Base-by-base conservation (phyloP, 2,329 filamentous ascomycete genomes). In the Paraconiothyrium sp. region DNA sequence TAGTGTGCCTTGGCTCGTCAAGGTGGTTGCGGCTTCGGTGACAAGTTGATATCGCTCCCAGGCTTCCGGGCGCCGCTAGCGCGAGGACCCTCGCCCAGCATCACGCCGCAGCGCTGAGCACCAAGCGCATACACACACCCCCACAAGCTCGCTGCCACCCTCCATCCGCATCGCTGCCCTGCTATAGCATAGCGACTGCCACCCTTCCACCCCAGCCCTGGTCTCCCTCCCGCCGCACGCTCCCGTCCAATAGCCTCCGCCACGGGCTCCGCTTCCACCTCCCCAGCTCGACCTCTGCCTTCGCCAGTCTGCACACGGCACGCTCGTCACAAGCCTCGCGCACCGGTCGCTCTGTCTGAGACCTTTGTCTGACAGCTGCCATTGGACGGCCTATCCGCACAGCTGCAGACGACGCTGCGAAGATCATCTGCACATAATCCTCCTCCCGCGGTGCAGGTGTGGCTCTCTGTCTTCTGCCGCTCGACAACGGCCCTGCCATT, bases 341-440 rank as follows among this genome's bases (percentile, higher is more conserved):
- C 72, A 72, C 69, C 71, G 61, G 67, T 67, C 69, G 66, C 63
- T 54, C 57, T 67, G 65, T 73, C 72, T 76, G 67, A 77, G 73
- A 77, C 73, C 65, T 62, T 61, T 74, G 72, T 76, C 75, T 72
- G 70, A 71, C 71, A 70, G 67, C 68, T 69, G 71, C 67, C 75
- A 79, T 76, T 79, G 74, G 76, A 58, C 68, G 54, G 62, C 67
- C 59, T 63, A 59, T 65, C 57, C 63, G 43, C 50, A 62, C 59
- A 66, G 61, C 66, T 63, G 59, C 67, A 68, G 67, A 66, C 47
- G 62, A 62, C 69, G 63, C 66, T 62, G 62, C 60, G 72, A 75
- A 81, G 80, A 84, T 84, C 82, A 84, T 84, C 82, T 84, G 83
- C 82, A 84, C 80, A 78, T 76, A 79, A 83, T 82, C 80, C 78